phyloP scores from a whole-genome alignment of 106 monocot genomes.

The Apostasia ramifera region DNA sequence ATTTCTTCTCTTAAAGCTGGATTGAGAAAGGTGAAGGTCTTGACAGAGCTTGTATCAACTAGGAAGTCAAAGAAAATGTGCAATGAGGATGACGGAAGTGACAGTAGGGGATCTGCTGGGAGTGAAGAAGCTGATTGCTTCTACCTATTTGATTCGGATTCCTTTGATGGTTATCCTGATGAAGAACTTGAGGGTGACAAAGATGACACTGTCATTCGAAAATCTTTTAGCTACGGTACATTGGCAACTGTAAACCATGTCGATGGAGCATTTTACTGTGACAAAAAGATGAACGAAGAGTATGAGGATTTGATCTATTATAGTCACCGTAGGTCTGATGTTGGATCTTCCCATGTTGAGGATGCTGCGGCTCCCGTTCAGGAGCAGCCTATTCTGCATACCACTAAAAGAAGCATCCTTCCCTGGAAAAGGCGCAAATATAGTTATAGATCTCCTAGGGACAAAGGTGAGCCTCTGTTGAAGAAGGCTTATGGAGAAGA shows the following conservation, averaged over 20 bases:
- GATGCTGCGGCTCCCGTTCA: constrained; percentile 20
- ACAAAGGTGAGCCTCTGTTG: constrained; percentile 71
- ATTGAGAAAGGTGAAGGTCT: constrained; percentile 69
- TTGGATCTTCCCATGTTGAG: constrained; percentile 23
- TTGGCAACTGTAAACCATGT: constrained; percentile 52
- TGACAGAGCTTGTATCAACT: constrained; percentile 54
- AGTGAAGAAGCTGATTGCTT: constrained; percentile 50
- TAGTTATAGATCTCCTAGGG: constrained; percentile 10
- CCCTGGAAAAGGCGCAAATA: constrained; percentile 54
- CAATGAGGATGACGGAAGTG: constrained; percentile 62
- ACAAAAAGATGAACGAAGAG: neutral
- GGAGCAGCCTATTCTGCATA: constrained; percentile 15
- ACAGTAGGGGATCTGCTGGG: constrained; percentile 40
- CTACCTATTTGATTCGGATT: constrained; percentile 56
- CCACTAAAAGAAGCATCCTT: constrained; percentile 43
- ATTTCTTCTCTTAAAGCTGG: constrained; percentile 76
- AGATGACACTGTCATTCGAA: constrained; percentile 40
- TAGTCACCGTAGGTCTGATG: constrained; percentile 43
- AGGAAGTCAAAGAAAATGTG: constrained; percentile 40
- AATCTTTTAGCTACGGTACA: constrained; percentile 86
- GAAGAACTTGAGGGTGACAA: constrained; percentile 36
- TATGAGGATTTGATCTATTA: constrained; percentile 49
- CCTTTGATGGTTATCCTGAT: constrained; percentile 38
- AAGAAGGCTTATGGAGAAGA: constrained; percentile 66
- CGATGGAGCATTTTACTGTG: constrained; percentile 8